Percentiles rank a stretch among this genome's conserved stretches.
Evolutionary conservation across 2,329 filamentous ascomycete species (phyloP).

Genomic region (Sclerotinia sclerotiorum): DNA sequence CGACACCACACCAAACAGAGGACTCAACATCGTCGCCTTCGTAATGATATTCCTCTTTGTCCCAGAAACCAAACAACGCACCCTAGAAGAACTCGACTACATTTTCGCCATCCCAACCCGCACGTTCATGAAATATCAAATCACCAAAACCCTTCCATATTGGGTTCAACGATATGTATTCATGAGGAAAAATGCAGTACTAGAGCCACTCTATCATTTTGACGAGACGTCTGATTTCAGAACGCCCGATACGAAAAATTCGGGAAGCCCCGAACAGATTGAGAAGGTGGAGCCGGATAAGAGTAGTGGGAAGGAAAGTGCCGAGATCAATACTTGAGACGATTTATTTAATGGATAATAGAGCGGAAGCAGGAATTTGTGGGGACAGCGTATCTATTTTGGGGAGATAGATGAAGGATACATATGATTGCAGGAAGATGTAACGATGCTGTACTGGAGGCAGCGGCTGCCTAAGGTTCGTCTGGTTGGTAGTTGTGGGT

Average conservation of each 20-base stretch:
- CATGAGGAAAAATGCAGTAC: background rate
- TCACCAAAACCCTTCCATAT: constrained; percentile 43
- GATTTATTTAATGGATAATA: background rate
- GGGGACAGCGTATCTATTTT: background rate
- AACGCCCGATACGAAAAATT: background rate
- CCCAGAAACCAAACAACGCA: constrained; percentile 56
- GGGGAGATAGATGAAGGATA: background rate
- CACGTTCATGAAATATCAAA: constrained; percentile 33
- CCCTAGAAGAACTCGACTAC: constrained; percentile 46
- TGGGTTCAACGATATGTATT: constrained; percentile 23
- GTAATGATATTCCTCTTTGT: constrained; percentile 56
- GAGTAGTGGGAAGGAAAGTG: constrained; percentile 10
- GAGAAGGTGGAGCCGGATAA: constrained; percentile 5
- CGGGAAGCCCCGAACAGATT: background rate
- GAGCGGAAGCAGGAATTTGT: too few relatives aligned
- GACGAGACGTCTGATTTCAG: constrained; percentile 11
- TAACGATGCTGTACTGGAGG: too few relatives aligned
- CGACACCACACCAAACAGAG: constrained; percentile 32
- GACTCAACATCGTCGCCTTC: constrained; percentile 55
- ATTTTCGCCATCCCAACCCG: constrained; percentile 45
- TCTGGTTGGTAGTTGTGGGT: too few relatives aligned
- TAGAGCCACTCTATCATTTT: constrained; percentile 22
- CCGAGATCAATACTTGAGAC: background rate
- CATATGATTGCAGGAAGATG: too few relatives aligned
- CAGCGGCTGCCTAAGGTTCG: too few relatives aligned